Conservation (phyloP, 2,329 filamentous ascomycete genomes). For the Fusarium lyarnte region DNA sequence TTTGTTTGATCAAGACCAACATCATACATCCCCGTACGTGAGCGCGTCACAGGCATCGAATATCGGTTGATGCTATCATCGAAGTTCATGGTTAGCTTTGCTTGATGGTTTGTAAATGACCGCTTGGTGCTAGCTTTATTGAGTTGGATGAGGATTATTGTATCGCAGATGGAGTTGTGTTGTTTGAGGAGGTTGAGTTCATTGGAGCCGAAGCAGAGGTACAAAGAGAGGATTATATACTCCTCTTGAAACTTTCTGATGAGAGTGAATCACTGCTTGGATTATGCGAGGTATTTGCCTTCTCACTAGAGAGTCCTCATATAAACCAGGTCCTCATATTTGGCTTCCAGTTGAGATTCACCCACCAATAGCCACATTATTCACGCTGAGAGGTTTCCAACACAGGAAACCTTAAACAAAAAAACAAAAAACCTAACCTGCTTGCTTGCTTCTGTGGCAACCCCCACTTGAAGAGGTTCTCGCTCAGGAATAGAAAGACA, state of each 20-base stretch:
- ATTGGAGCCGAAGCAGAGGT: background rate
- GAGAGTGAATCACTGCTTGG: conserved; percentile 27
- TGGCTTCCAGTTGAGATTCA: background rate
- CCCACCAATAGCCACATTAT: background rate
- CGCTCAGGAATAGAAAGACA: background rate
- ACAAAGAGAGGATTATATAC: conserved; percentile 23
- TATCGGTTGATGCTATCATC: conserved; percentile 80
- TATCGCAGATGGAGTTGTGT: background rate
- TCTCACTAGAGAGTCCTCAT: conserved; percentile 17
- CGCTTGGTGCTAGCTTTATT: background rate
- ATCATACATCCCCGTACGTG: conserved; percentile 73
- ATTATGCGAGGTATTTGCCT: background rate
- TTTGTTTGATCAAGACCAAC: conserved; percentile 83
- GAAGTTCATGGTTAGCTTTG: conserved; percentile 34
- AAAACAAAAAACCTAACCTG: background rate
- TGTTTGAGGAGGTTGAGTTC: background rate
- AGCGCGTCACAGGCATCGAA: conserved; percentile 87
- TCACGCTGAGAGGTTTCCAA: background rate
- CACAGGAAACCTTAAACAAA: background rate
- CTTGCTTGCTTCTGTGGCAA: background rate
- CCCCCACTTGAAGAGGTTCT: conserved; percentile 14
- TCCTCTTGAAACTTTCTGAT: background rate
- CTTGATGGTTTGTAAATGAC: background rate
- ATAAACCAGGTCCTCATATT: background rate
- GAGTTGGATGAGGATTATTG: background rate